Base-by-base conservation (phyloP, 371 early-diverging fungal genomes). In the Actinomucor elegans region DNA sequence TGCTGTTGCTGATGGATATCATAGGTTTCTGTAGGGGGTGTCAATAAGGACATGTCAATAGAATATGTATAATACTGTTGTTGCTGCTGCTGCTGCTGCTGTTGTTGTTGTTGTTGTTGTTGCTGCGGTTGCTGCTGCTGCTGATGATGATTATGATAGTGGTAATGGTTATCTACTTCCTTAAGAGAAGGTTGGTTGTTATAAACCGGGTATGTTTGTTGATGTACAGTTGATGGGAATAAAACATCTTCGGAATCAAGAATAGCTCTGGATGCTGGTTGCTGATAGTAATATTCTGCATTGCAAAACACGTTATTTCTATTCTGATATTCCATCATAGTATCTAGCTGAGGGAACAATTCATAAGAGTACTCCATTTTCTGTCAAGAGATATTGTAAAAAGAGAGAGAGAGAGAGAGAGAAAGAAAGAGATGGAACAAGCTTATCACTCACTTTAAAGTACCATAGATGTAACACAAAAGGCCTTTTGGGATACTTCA, bases 401-500 rank as follows among this genome's bases (percentile, higher is more conserved):
- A 18, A 15, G 28, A 44, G 21, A 29, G 7, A 50, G 31, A 36
- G 23, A 18, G 15, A 49, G 29, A n/a, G 41, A 51, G 23, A 17
- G 26, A 44, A 28, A 17, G 18, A 44, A 29, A 15, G 24, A 12
- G 15, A 12, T 38, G 4, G 10, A 41, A 41, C 2, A 23, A 41
- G 26, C 24, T 23, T 41, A 18, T 41, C 24, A 24, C 14, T 41
- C 14, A 14, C 34, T 34, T 34, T 10, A 14, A 5, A n/a, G 12
- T 34, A 14, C 15, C 21, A 29, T 7, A 24, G 24, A 24, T 29
- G 52, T 51, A 23, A 41, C 52, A 51, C 52, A 41, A 42, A 41
- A 36, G 27, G n/a, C 28, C 42, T 33, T 46, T 33, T 33, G 44
- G 44, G 44, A 44, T 27, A 28, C 38, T 41, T 50, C 50, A 50